Evolutionary conservation across 1,284 basidiomycete species (phyloP), one percentile per base, ranked within the genome.

Genomic region (Ganoderma boninense): DNA sequence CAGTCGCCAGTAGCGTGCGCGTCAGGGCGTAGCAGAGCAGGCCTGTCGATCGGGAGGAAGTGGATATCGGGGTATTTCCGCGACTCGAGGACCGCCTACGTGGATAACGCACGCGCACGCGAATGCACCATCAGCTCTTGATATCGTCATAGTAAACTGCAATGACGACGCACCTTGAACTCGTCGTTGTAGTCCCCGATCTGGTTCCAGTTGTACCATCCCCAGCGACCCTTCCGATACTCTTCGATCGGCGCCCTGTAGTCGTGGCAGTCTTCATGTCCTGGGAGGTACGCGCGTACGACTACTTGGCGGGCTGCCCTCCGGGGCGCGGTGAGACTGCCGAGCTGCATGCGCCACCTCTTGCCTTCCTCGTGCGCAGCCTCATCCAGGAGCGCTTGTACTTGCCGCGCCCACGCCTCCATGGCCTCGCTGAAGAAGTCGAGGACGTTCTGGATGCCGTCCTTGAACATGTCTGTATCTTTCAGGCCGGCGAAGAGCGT

Each of bases 181-280:
- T 85, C 79, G 13, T 79, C 76, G 71, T 92, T 91, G 74, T 86
- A 89, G 68, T 85, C 82, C 74, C 80, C 77, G 65, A 92, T 90
- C 79, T 84, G 85, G 3, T 82, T 84, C 90, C 90, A 92, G 75
- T 92, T 92, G 76, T 87, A 91, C 84, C 85, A 88, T 32, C 83
- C 82, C 80, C 82, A 83, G 42, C 74, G 70, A 69, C 83, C 85
- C 2, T 84, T 84, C 69, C 81, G 72, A 26, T 87, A 82, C 73
- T 81, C 79, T 46, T 71, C 77, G 84, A 84, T 87, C 29, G 88
- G 86, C 70, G 82, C 72, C n/a, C 78, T 77, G 62, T 79, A 71
- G 42, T 82, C 73, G 72, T 89, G 90, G 72, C 90, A 92, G 68
- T 89, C 84, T 70, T 91, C 89, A 72, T 92, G 89, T 2, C 90